Evolutionary conservation across 768 basidiomycete species (phyloP), one percentile per base, ranked within the genome.

Genomic region (Boletus speciosus): DNA sequence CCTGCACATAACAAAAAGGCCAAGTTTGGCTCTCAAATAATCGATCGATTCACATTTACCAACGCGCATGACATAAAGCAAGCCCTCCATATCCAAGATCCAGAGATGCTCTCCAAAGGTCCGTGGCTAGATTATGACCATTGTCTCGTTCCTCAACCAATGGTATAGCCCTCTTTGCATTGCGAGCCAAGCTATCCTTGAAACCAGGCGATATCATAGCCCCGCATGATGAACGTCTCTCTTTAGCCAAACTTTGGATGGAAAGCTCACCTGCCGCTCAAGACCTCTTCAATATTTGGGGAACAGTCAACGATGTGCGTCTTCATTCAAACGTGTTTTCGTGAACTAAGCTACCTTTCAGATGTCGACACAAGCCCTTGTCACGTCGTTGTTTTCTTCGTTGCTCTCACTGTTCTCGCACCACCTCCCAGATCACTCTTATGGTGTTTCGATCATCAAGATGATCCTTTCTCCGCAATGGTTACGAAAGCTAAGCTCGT

Each of bases 251-350:
- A 58, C 70, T 75, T 40, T 92, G 88, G 87, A 67, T 91, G 59
- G 80, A 81, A 36, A 68, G 63, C 11, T 76, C 74, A 11, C 78
- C 84, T 0, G 82, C 79, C 2, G 83, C 80, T 27, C 73, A 76
- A 34, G 84, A 88, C 50, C 49, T 90, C 4, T 87, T 91, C 60
- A 65, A 71, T 19, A 58, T 86, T 14, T 90, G 86, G 85, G 83
- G 85, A 51, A 67, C 61, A 7, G 56, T 75, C 2, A 78, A 73
- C 43, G 74, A 78, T 32, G 87, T 87, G 52, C 16, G 81, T 71
- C 8, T 10, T 8, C 6, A 32, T 42, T 32, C 39, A 3, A 6
- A 4, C 8, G 19, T 43, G 10, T 3, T 38, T 35, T 19, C 15
- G 38, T 42, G 35, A 34, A 27, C 49, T 47, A 37, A 59, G 14